Base-by-base conservation (phyloP, 176 grass and related monocot genomes). In the Dactylis glomerata region DNA sequence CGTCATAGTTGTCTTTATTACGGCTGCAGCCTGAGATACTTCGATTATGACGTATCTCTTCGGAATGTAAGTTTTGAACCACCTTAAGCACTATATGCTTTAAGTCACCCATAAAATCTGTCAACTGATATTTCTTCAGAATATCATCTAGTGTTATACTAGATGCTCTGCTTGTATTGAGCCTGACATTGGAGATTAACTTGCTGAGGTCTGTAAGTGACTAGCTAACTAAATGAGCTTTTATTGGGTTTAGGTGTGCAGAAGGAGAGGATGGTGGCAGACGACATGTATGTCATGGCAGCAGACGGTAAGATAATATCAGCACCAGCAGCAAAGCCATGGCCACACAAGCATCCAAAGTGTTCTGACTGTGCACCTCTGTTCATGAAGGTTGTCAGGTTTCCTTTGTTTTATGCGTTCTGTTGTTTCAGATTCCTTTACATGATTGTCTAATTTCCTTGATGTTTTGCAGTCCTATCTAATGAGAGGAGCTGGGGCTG, bases 401-500 rank as follows among this genome's bases (percentile, higher is more conserved):
- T 71, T 73, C 41, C 10, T 76, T 59, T 59, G 9, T 54, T 58
- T 86, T 70, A 55, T 47, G 56, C 69, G 4, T 38, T 2, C 30
- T 32, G 4, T 47, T 50, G 1, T 31, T 57, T 78, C 78, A 74
- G 14, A 40, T 77, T 75, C 54, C 58, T 40, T 85, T 16, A 24
- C 33, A 16, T 72, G 10, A n/a, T 50, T 11, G 47, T 82, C 33
- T 68, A 32, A 37, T 78, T 68, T 73, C 17, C 49, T 72, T 73
- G 34, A 15, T 47, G 27, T 76, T 88, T 80, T 85, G 38, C 68
- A 98, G 96, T 78, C 96, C 23, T 98, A 98, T 89, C 84, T 87
- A 34, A 98, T 93, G 96, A 86, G 93, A 56, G 92, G 83, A 87
- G 93, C 96, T 98, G 96, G 96, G 79, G 96, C 93, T 76, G 89